Evolutionary conservation across 2,329 filamentous ascomycete species (phyloP).

Genomic region (Xylaria sp.): DNA sequence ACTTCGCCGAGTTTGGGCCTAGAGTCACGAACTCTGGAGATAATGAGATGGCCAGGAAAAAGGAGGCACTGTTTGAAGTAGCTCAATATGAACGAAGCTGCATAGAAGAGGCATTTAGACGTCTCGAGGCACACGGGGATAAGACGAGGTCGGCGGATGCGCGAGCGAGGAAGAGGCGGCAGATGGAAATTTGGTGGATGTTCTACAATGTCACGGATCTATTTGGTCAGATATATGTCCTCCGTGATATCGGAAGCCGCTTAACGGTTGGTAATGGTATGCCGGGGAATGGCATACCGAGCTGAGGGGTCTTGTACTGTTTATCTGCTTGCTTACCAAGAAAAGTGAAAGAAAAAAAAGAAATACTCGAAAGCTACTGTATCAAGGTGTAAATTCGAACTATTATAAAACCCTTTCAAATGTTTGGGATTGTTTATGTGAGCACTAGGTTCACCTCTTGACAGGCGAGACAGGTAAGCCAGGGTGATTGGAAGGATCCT

Average conservation of each 20-base stretch:
- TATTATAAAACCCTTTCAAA: background rate
- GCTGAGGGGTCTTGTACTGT: background rate
- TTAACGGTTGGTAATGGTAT: constrained; percentile 10
- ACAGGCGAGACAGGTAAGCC: background rate
- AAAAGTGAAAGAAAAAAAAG: too few species aligned
- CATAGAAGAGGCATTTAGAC: constrained; percentile 11
- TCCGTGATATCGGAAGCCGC: constrained; percentile 31
- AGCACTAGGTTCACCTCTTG: background rate
- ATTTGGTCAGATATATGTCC: constrained; percentile 34
- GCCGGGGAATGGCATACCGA: background rate
- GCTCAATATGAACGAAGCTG: constrained; percentile 10
- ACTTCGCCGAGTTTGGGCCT: constrained; percentile 48
- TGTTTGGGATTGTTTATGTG: background rate
- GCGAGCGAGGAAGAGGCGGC: constrained; percentile 3
- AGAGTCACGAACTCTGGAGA: background rate
- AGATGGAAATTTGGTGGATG: constrained; percentile 31
- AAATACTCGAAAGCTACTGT: background rate
- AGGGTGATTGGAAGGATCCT: background rate
- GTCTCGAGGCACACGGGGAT: background rate
- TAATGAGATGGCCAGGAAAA: background rate
- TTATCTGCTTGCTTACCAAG: background rate
- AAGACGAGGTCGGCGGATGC: constrained; percentile 4
- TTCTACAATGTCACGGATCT: constrained; percentile 36
- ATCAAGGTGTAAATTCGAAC: background rate
- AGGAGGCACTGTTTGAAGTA: constrained; percentile 7